These are phyloP conservation scores for Oleoguttula mirabilis DNA, from an alignment of 495 filamentous ascomycete genomes.

Conservation along the genomic window DNA sequence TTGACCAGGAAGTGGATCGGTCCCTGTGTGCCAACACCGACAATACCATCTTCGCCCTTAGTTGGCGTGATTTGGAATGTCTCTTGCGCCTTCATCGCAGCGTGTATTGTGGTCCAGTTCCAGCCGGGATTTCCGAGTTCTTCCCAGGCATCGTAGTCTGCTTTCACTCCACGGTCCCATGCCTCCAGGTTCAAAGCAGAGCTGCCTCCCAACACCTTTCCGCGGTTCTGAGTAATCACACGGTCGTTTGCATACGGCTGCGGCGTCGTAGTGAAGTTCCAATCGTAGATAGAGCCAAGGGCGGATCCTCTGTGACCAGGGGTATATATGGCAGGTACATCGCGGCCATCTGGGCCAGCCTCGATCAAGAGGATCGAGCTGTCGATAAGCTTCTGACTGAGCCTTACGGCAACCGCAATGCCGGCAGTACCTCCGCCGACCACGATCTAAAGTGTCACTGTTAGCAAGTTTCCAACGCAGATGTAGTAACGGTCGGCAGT, in stretches of 20 bases:
- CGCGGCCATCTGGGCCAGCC: slow-evolving; percentile 9
- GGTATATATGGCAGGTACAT: slow-evolving; percentile 9
- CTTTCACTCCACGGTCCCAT: slow-evolving; percentile 12
- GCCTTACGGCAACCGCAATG: slow-evolving; percentile 14
- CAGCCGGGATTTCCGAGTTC: slow-evolving; percentile 21
- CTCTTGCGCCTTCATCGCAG: slow-evolving; percentile 17
- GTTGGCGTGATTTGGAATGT: slow-evolving; percentile 9
- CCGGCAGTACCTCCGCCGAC: slow-evolving; percentile 23
- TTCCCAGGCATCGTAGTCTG: slow-evolving; percentile 22
- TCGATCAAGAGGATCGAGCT: slow-evolving; percentile 18
- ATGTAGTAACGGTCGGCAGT: not conserved
- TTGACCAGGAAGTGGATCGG: slow-evolving; percentile 14
- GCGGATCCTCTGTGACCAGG: slow-evolving; percentile 6
- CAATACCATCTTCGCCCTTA: not conserved
- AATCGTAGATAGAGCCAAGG: slow-evolving; percentile 19
- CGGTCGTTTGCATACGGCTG: slow-evolving; percentile 8
- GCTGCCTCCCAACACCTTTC: slow-evolving; percentile 24
- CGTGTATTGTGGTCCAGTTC: slow-evolving; percentile 14
- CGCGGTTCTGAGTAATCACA: slow-evolving; percentile 11
- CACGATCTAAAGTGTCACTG: slow-evolving; percentile 13
- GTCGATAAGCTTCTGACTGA: slow-evolving; percentile 17
- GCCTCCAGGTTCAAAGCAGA: slow-evolving; percentile 18
- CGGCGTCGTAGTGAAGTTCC: slow-evolving; percentile 15
- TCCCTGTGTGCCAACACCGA: slow-evolving; percentile 5
- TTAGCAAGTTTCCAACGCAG: not conserved